phyloP scores from a whole-genome alignment of 768 basidiomycete species.

The Podaxis sp. region DNA sequence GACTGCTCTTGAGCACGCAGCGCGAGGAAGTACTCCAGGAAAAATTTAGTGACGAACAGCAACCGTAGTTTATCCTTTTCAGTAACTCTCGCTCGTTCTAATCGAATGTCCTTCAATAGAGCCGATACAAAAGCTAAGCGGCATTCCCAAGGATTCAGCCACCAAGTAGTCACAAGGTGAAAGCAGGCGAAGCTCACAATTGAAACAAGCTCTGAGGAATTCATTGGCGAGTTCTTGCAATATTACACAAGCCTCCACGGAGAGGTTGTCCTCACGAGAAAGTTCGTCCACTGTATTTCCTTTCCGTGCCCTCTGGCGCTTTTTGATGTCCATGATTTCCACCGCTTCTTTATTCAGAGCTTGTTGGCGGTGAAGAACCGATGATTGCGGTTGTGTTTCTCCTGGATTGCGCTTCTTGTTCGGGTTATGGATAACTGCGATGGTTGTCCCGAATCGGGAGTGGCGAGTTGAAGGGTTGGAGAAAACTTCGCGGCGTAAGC shows the following conservation, averaged over 20 bases:
- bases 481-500: conserved; percentile 50
- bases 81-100: conserved; percentile 87
- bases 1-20: conserved; percentile 36
- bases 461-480: conserved; percentile 71
- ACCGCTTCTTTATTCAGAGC: conserved; percentile 69
- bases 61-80: conserved; percentile 92
- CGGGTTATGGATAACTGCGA: conserved; percentile 70
- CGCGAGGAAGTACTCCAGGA: conserved; percentile 84
- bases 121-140: conserved; percentile 78
- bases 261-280: conserved; percentile 61
- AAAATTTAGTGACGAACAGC: conserved; percentile 85
- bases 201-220: conserved; percentile 84
- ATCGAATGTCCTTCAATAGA: conserved; percentile 89
- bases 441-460: conserved; percentile 95
- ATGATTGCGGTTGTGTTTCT: conserved; percentile 37
- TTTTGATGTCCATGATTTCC: conserved; percentile 65
- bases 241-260: conserved; percentile 54
- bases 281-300: conserved; percentile 63
- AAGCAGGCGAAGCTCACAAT: conserved; percentile 53
- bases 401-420: conserved; percentile 34
- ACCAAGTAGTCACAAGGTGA: conserved; percentile 1
- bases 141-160: conserved; percentile 2
- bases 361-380: conserved; percentile 83
- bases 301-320: conserved; percentile 57
- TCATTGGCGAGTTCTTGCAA: conserved; percentile 67